Conservation (phyloP, 2,329 filamentous ascomycete species). For the Colletotrichum plurivorum region DNA sequence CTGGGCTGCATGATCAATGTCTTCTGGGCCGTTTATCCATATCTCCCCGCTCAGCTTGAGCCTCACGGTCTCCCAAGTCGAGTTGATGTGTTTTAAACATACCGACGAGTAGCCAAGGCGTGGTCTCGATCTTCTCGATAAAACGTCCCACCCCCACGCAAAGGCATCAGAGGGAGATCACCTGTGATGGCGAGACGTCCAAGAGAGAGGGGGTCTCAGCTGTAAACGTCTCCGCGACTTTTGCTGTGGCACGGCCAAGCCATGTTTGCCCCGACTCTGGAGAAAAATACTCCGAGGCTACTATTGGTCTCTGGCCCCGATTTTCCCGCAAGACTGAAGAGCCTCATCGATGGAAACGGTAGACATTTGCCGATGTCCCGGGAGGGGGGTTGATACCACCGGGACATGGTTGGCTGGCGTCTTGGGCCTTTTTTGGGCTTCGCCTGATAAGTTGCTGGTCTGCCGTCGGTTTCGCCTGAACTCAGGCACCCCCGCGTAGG, state of each 20-base stretch:
- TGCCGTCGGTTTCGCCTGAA: constrained; percentile 17
- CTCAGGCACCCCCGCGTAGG: not conserved
- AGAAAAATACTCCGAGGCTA: not conserved
- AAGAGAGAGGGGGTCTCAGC: not conserved
- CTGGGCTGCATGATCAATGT: not conserved
- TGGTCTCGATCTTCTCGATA: not conserved
- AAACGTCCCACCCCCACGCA: not conserved
- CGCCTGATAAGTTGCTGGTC: not conserved
- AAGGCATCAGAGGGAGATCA: not conserved
- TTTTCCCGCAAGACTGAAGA: constrained; percentile 3
- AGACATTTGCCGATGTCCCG: constrained; percentile 1
- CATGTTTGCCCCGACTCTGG: not conserved
- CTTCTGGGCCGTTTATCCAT: not conserved
- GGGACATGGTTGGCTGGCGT: not conserved
- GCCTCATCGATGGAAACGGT: constrained; percentile 10
- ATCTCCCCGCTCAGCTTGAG: not conserved
- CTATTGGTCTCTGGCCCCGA: constrained; percentile 2
- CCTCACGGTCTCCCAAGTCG: not conserved
- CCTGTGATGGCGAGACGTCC: not conserved
- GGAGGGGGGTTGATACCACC: not conserved
- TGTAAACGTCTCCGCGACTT: not conserved
- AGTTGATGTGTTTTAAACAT: not conserved
- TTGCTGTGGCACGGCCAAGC: not conserved
- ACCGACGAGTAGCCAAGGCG: not conserved
- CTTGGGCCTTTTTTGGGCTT: not conserved